These are phyloP conservation scores for Lipomyces orientalis DNA, from an alignment of 805 yeast species.

Conservation along the genomic window DNA sequence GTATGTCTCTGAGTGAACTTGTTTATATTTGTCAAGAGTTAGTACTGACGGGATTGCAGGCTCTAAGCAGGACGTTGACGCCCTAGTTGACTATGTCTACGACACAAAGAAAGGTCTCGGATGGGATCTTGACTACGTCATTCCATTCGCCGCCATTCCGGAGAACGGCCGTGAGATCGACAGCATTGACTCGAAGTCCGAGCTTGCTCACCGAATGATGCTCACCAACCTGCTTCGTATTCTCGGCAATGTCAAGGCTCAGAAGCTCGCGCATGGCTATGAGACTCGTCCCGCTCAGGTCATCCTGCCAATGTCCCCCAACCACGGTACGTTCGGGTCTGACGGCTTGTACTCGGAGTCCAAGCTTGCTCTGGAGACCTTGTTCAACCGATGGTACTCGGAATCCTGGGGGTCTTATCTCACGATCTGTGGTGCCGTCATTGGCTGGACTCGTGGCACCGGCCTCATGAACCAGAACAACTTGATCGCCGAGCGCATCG, in stretches of 20 bases:
- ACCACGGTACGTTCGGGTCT: conserved; percentile 98
- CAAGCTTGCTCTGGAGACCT: conserved; percentile 90
- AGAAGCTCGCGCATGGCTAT: conserved; percentile 73
- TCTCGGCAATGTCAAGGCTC: conserved; percentile 85
- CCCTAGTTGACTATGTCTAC: conserved; percentile 83
- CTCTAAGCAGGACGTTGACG: conserved; percentile 89
- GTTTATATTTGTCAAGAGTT: background rate
- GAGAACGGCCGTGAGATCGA: conserved; percentile 97
- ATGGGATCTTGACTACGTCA: conserved; percentile 95
- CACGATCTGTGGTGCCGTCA: conserved; percentile 96
- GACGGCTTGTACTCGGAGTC: conserved; percentile 99
- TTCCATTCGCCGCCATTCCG: conserved; percentile 99
- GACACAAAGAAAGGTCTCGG: conserved; percentile 88
- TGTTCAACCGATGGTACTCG: conserved; percentile 98
- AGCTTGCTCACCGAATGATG: conserved; percentile 98
- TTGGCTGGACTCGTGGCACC: conserved; percentile 99
- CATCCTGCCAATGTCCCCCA: conserved; percentile 94
- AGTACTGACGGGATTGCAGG: conserved; percentile 50
- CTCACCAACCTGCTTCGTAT: conserved; percentile 91
- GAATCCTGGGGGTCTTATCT: conserved; percentile 95
- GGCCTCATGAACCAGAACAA: conserved; percentile 98
- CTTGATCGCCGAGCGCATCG: conserved; percentile 97
- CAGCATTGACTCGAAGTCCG: conserved; percentile 90
- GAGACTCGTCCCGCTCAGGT: conserved; percentile 99
- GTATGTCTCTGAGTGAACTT: conserved; percentile 7